Base-by-base conservation (phyloP, 768 basidiomycete genomes). In the Leccinellum albellum region DNA sequence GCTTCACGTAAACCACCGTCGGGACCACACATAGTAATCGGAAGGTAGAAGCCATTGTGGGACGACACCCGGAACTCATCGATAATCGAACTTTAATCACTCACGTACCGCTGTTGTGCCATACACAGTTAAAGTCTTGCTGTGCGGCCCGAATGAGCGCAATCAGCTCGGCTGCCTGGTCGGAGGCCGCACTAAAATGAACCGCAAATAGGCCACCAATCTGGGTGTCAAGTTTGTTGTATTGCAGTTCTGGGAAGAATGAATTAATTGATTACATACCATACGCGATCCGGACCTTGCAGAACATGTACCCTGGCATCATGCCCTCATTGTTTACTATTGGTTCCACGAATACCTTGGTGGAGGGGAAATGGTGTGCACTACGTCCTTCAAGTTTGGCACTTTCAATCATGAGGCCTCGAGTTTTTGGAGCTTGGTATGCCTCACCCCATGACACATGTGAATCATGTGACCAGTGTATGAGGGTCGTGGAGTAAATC, bases 401-500 rank as follows among this genome's bases (percentile, higher is more conserved):
- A 40, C 26, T 42, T 28, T 44, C n/a, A 17, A 24, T n/a, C 2
- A 12, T 31, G 31, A 31, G 21, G 7, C 37, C 24, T 47, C 26
- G 51, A 32, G 33, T 52, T 9, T n/a, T 37, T 14, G 49, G 31
- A 48, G 47, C 42, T 54, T 32, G 21, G 31, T 42, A 12, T 20
- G 50, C 52, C 61, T 53, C 51, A 23, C 42, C 17, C 33, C 23
- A 21, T 29, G 47, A 55, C 47, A 40, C 65, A 61, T 26, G 46
- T 51, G 37, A 45, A 54, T 56, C 58, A 53, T 58, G 33, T 46
- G 55, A 12, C 33, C n/a, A 14, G 6, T 15, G 26, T 49, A 48
- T 44, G 50, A 23, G 56, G 49, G 46, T 57, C 49, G 53, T 52
- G 57, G 31, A 35, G 17, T 53, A 28, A 29, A 58, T 44, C 63